Percentiles rank a stretch among this genome's conserved stretches.
phyloP scores from a whole-genome alignment of 2,329 filamentous ascomycete species.

The Phaeosphaeria sp. region DNA sequence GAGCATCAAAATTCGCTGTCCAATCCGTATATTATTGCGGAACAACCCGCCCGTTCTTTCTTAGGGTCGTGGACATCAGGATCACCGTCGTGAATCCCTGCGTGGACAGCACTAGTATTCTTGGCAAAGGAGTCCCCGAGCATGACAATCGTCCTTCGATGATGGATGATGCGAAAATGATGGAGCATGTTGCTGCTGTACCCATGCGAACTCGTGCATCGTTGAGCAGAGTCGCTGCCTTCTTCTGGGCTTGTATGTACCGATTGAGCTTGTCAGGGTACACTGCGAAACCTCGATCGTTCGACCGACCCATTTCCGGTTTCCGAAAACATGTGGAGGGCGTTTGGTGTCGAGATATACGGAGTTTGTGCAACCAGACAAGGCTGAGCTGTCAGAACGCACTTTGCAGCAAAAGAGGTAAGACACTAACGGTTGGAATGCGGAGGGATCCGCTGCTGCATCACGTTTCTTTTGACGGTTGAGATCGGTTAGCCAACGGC shows the following conservation, averaged over 20 bases:
- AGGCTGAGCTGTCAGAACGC: conserved; percentile 28
- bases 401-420: conserved; percentile 27
- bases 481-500: conserved; percentile 24
- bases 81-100: conserved; percentile 15
- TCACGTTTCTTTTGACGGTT: conserved; percentile 23
- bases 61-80: conserved; percentile 14
- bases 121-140: conserved; percentile 7
- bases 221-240: not conserved
- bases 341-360: not conserved
- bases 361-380: not conserved
- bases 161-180: not conserved
- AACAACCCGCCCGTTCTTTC: conserved; percentile 31
- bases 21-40: conserved; percentile 22
- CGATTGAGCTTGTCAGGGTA: not conserved
- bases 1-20: not conserved
- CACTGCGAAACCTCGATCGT: not conserved
- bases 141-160: not conserved
- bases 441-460: conserved; percentile 40
- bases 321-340: not conserved
- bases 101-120: conserved; percentile 10
- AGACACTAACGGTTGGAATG: conserved; percentile 31
- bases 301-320: not conserved
- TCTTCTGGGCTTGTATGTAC: not conserved
- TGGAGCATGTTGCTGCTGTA: not conserved
- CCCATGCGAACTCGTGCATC: not conserved